phyloP scores from a whole-genome alignment of 371 early-diverging fungal species.

The Mortierella sp. region DNA sequence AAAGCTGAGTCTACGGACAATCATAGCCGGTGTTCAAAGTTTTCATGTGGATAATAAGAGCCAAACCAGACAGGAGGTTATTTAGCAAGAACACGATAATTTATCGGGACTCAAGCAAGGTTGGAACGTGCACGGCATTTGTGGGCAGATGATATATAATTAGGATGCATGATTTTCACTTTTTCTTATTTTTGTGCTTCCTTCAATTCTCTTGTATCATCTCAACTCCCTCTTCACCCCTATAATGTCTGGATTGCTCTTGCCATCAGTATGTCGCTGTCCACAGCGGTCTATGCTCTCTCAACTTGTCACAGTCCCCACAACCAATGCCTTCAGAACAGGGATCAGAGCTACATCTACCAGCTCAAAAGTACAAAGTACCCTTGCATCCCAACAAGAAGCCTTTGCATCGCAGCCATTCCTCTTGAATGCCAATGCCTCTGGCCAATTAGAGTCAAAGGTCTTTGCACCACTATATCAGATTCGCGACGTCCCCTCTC shows the following conservation, averaged over 20 bases:
- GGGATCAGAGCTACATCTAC: conserved; percentile 23
- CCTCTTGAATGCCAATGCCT: conserved; percentile 24
- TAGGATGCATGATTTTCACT: not conserved
- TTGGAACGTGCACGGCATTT: conserved; percentile 10
- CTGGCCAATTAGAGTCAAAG: conserved; percentile 22
- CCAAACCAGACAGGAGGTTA: not conserved
- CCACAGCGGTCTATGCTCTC: conserved; percentile 53
- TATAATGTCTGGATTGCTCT: conserved; percentile 35
- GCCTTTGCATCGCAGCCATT: conserved; percentile 24
- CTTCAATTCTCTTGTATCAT: not conserved
- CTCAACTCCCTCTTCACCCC: not conserved
- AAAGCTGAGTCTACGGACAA: not conserved
- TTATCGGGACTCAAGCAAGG: conserved; percentile 13
- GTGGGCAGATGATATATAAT: not conserved
- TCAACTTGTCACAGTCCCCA: conserved; percentile 35
- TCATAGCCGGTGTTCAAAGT: not conserved
- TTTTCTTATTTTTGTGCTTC: not conserved
- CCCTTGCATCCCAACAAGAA: conserved; percentile 11
- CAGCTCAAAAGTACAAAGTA: conserved; percentile 22
- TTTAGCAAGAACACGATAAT: conserved; percentile 20
- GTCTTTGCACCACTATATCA: conserved; percentile 51
- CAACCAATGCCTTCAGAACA: conserved; percentile 12
- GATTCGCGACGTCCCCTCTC: conserved; percentile 18
- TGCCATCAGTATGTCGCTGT: conserved; percentile 39
- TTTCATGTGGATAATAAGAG: not conserved